Conservation (phyloP, 495 filamentous ascomycete species). For the Hypomontagnella submonticulosa region DNA sequence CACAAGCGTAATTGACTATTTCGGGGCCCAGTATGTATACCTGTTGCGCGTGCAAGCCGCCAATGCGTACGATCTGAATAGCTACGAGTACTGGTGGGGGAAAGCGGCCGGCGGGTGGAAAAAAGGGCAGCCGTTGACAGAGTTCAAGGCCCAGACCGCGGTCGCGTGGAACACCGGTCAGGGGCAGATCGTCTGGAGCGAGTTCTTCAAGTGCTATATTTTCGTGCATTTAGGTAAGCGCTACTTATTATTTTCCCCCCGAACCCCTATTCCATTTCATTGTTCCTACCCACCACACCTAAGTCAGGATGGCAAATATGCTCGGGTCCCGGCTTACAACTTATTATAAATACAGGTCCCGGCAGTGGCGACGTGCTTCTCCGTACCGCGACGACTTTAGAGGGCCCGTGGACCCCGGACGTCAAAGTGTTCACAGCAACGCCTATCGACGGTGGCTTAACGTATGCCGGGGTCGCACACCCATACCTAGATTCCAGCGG, state of each 20-base stretch:
- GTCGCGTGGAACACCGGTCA: constrained; percentile 49
- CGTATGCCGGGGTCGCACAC: constrained; percentile 50
- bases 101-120: constrained; percentile 44
- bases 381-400: constrained; percentile 44
- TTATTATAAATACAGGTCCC: constrained; percentile 12
- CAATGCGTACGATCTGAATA: constrained; percentile 47
- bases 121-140: constrained; percentile 34
- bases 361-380: constrained; percentile 37
- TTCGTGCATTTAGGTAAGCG: constrained; percentile 49
- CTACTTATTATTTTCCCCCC: no score
- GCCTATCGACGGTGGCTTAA: constrained; percentile 45
- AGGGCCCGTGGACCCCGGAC: constrained; percentile 53
- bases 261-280: no score
- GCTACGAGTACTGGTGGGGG: constrained; percentile 56
- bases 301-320: no score
- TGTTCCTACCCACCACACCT: no score
- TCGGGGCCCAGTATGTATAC: constrained; percentile 47
- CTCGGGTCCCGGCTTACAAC: no score
- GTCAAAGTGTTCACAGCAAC: constrained; percentile 46
- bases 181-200: constrained; percentile 49
- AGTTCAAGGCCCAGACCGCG: constrained; percentile 46
- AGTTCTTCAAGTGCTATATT: constrained; percentile 46
- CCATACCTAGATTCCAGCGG: constrained; percentile 49
- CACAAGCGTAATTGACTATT: constrained; percentile 34
- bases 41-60: constrained; percentile 49